These are phyloP conservation scores for Penicillium alfredii DNA, from an alignment of 495 filamentous ascomycete genomes.

Conservation along the genomic window DNA sequence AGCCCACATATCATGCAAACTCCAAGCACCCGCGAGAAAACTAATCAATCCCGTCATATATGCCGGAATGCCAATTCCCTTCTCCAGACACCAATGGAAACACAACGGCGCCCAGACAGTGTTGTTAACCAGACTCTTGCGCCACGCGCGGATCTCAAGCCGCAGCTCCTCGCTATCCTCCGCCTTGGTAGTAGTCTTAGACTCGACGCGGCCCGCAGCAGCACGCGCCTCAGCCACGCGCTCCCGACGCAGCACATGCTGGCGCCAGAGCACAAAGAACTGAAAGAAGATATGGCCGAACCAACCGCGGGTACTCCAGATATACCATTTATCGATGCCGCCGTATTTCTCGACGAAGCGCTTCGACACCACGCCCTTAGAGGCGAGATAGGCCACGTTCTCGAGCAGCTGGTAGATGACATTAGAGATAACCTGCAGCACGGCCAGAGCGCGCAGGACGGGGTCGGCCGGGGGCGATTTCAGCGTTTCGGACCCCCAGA, in stretches of 20 bases:
- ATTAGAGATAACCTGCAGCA: conserved; percentile 62
- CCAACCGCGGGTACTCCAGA: conserved; percentile 80
- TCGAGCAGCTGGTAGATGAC: conserved; percentile 72
- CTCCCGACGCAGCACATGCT: conserved; percentile 35
- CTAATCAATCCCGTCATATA: conserved; percentile 60
- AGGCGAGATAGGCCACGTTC: conserved; percentile 73
- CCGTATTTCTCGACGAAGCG: conserved; percentile 52
- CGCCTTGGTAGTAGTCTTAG: conserved; percentile 25
- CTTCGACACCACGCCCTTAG: conserved; percentile 47
- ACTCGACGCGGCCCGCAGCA: conserved; percentile 11
- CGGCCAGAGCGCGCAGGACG: conserved; percentile 47
- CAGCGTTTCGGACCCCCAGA: conserved; percentile 57
- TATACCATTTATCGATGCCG: conserved; percentile 48
- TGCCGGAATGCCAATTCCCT: conserved; percentile 64
- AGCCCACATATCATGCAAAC: conserved; percentile 32
- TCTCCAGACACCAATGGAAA: conserved; percentile 76
- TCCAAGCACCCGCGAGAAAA: conserved; percentile 50
- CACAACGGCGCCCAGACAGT: conserved; percentile 55
- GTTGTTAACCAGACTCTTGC: conserved; percentile 44
- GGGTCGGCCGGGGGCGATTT: conserved; percentile 42
- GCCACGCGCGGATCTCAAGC: conserved; percentile 41
- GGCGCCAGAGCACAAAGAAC: conserved; percentile 56
- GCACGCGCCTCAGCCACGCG: conserved; percentile 16
- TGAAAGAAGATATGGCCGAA: conserved; percentile 70
- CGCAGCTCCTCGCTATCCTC: conserved; percentile 32